Conservation (phyloP, 2,329 filamentous ascomycete species). For the Pseudogymnoascus sp. region DNA sequence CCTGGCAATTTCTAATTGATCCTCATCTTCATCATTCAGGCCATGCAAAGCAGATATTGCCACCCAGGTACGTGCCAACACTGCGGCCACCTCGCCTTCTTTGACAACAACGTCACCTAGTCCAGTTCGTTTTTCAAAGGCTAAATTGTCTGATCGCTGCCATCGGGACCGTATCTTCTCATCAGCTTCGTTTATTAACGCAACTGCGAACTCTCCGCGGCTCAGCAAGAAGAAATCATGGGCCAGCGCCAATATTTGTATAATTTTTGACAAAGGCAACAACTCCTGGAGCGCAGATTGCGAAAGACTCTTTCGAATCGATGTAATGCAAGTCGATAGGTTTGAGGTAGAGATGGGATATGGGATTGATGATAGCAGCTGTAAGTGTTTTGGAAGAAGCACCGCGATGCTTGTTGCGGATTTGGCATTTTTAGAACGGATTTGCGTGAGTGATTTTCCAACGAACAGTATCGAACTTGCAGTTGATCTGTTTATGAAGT, state of each 20-base stretch:
- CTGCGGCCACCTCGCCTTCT: conserved; percentile 74
- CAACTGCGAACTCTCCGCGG: conserved; percentile 84
- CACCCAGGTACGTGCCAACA: conserved; percentile 71
- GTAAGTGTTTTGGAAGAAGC: conserved; percentile 60
- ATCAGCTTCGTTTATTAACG: conserved; percentile 78
- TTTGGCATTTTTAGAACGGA: conserved; percentile 49
- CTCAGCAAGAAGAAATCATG: conserved; percentile 82
- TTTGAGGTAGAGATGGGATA: conserved; percentile 67
- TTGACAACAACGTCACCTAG: conserved; percentile 64
- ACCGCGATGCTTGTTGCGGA: conserved; percentile 26
- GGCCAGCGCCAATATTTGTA: conserved; percentile 68
- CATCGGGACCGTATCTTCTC: conserved; percentile 68
- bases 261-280: conserved; percentile 67
- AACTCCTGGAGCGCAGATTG: conserved; percentile 76
- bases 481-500: conserved; percentile 67
- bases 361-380: conserved; percentile 57
- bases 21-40: conserved; percentile 64
- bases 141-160: conserved; percentile 53
- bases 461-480: conserved; percentile 84
- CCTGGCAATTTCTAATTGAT: conserved; percentile 70
- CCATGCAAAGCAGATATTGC: conserved; percentile 68
- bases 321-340: conserved; percentile 64
- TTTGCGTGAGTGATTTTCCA: conserved; percentile 80
- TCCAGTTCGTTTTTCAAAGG: conserved; percentile 49
- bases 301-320: conserved; percentile 74